Evolutionary conservation across 1,284 basidiomycete species (phyloP).

Genomic region (Fomitopsis schrenkii): DNA sequence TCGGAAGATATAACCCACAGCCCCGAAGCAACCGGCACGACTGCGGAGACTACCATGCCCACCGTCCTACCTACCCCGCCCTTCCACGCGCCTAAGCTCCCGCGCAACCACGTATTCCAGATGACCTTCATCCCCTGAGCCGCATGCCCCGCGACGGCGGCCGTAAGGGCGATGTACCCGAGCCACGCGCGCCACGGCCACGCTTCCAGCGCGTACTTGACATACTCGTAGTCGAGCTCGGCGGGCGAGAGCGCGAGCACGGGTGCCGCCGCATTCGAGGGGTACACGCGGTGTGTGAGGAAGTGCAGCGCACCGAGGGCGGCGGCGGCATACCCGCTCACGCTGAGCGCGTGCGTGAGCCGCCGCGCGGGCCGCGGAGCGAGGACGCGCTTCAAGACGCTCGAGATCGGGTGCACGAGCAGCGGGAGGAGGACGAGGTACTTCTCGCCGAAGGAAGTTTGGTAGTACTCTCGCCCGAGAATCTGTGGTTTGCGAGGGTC

Average conservation of each 20-base stretch:
- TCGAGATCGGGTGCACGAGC: slow-evolving; percentile 51
- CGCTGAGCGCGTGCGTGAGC: slow-evolving; percentile 41
- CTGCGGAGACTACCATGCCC: slow-evolving; percentile 29
- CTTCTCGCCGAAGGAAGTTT: slow-evolving; percentile 59
- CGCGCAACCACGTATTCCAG: slow-evolving; percentile 40
- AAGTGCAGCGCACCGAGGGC: slow-evolving; percentile 62
- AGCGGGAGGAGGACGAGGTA: slow-evolving; percentile 61
- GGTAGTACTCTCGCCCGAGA: slow-evolving; percentile 76
- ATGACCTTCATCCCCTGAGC: slow-evolving; percentile 54
- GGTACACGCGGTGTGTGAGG: slow-evolving; percentile 53
- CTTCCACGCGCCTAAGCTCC: slow-evolving; percentile 20
- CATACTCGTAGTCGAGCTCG: slow-evolving; percentile 73
- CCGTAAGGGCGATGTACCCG: slow-evolving; percentile 55
- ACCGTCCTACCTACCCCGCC: slow-evolving; percentile 25
- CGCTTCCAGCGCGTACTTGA: slow-evolving; percentile 55
- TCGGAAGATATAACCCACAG: slow-evolving; percentile 51
- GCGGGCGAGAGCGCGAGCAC: slow-evolving; percentile 57
- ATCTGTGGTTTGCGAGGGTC: slow-evolving; percentile 38
- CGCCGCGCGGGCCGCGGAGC: slow-evolving; percentile 33
- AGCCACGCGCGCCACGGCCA: slow-evolving; percentile 61
- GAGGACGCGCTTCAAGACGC: slow-evolving; percentile 52
- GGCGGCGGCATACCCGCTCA: slow-evolving; percentile 52
- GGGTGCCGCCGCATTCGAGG: slow-evolving; percentile 38
- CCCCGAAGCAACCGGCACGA: slow-evolving; percentile 50
- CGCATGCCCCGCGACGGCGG: slow-evolving; percentile 48